A percentile compares a stretch with the other conserved stretches of the same genome.
Evolutionary conservation across 169 alveolate genomes (phyloP).

Genomic region (Plasmodium coatneyi): DNA sequence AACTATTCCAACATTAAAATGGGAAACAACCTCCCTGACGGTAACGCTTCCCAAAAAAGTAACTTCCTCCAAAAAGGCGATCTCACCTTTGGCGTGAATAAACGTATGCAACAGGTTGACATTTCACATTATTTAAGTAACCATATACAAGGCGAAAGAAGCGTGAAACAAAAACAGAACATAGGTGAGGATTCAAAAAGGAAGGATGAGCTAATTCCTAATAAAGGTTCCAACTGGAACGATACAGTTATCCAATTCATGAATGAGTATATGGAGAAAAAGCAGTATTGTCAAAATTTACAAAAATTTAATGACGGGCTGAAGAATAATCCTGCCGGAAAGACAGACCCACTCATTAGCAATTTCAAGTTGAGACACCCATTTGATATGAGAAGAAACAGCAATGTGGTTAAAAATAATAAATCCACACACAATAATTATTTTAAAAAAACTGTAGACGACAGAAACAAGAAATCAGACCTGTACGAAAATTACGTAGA

Average conservation of each 20-base stretch:
- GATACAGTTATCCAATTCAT: neutral
- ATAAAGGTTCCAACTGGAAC: neutral
- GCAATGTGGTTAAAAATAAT: slow-evolving; percentile 9
- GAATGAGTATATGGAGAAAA: neutral
- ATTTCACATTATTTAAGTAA: slow-evolving; percentile 14
- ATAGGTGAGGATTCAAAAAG: neutral
- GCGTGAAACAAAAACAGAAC: neutral
- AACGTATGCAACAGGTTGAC: neutral
- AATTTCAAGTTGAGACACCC: slow-evolving; percentile 19
- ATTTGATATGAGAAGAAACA: neutral
- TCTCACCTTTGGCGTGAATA: slow-evolving; percentile 3
- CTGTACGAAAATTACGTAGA: slow-evolving; percentile 35
- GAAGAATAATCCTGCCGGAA: slow-evolving; percentile 2
- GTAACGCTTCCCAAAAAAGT: neutral
- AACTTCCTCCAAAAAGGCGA: neutral
- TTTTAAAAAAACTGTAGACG: slow-evolving; percentile 2
- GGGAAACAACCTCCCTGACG: neutral
- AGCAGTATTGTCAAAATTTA: slow-evolving; percentile 10
- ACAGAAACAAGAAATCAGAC: slow-evolving; percentile 16
- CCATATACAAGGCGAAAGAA: neutral
- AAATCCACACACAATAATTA: neutral
- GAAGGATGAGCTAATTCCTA: neutral
- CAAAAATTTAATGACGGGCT: neutral
- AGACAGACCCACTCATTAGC: neutral
- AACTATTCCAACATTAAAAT: neutral